Evolutionary conservation across 78 protist genomes (phyloP).

Genomic region (Dictyostelium firmibasis): DNA sequence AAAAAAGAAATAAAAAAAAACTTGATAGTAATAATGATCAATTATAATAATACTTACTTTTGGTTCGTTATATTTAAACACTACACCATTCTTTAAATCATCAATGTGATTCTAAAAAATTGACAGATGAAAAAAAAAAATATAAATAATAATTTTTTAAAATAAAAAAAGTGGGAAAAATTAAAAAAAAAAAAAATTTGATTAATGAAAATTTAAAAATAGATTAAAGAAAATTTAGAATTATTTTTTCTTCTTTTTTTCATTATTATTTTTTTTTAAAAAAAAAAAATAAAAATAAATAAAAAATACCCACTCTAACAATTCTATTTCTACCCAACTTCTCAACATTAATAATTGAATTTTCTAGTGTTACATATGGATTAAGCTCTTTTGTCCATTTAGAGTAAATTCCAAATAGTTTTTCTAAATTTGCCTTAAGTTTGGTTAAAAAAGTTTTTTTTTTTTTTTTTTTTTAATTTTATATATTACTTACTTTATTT

Average conservation of each 20-base stretch:
- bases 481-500: neutral
- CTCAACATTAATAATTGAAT: constrained; percentile 24
- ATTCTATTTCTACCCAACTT: neutral
- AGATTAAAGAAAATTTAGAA: no score
- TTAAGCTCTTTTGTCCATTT: constrained; percentile 1
- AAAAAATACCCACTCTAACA: neutral
- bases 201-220: no score
- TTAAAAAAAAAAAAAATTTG: no score
- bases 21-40: no score
- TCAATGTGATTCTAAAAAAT: constrained; percentile 1
- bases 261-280: no score
- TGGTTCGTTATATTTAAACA: neutral
- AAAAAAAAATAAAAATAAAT: neutral
- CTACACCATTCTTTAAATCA: constrained; percentile 19
- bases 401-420: neutral
- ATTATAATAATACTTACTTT: neutral
- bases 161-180: no score
- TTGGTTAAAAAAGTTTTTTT: neutral
- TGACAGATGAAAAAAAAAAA: neutral
- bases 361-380: neutral
- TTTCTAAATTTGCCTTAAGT: neutral
- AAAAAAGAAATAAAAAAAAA: neutral
- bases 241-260: no score
- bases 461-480: neutral
- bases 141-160: neutral